These are phyloP conservation scores for Alternaria arborescens DNA, from an alignment of 2,329 filamentous ascomycete genomes.

Conservation along the genomic window DNA sequence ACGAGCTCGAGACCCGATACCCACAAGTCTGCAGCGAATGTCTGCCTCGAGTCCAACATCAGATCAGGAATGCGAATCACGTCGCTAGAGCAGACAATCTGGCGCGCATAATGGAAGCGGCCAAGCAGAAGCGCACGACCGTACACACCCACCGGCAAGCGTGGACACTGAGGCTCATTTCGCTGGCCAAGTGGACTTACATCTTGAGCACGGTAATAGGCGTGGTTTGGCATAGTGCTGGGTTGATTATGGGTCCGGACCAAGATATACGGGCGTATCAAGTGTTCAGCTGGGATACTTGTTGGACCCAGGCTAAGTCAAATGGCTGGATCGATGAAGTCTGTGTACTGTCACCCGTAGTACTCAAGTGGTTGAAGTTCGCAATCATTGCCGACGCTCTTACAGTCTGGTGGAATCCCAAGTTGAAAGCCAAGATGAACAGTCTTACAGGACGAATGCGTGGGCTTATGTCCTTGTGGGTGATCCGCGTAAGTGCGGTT, in stretches of 20 bases:
- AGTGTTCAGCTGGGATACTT: slow-evolving; percentile 25
- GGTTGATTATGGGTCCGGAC: slow-evolving; percentile 28
- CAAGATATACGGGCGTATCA: slow-evolving; percentile 11
- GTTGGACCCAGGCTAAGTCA: slow-evolving; percentile 32
- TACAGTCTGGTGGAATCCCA: slow-evolving; percentile 74
- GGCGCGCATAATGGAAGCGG: slow-evolving; percentile 74
- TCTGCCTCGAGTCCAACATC: slow-evolving; percentile 74
- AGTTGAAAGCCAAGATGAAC: slow-evolving; percentile 70
- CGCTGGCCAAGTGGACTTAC: slow-evolving; percentile 53
- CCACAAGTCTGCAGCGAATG: slow-evolving; percentile 88
- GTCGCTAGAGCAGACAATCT: slow-evolving; percentile 85
- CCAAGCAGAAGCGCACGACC: slow-evolving; percentile 36
- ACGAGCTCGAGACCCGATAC: slow-evolving; percentile 79
- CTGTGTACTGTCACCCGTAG: slow-evolving; percentile 39
- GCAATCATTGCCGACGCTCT: slow-evolving; percentile 60
- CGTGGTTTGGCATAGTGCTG: slow-evolving; percentile 48
- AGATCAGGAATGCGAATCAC: slow-evolving; percentile 76
- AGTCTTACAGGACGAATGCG: slow-evolving; percentile 60
- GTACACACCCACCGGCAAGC: slow-evolving; percentile 49
- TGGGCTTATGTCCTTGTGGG: slow-evolving; percentile 72
- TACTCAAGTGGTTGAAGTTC: slow-evolving; percentile 28
- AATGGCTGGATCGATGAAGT: slow-evolving; percentile 28
- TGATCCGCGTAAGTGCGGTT: slow-evolving; percentile 68
- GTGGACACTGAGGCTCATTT: slow-evolving; percentile 57
- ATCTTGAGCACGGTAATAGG: slow-evolving; percentile 51